Evolutionary conservation across 345 rosid species (phyloP).

Genomic region (Conringia planisiliqua): DNA sequence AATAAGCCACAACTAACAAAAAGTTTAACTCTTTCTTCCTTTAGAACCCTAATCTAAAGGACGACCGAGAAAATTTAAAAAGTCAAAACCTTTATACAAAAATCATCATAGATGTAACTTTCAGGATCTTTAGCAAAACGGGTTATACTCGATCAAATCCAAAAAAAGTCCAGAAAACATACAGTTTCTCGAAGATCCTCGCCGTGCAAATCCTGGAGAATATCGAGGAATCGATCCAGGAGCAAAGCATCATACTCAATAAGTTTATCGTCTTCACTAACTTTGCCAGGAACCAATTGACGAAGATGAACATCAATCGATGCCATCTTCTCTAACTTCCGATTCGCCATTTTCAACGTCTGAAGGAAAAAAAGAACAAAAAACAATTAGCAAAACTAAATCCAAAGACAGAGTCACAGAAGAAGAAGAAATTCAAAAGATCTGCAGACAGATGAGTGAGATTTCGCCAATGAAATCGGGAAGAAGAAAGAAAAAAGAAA

Average conservation of each 20-base stretch:
- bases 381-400: not conserved
- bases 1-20: conserved; percentile 5
- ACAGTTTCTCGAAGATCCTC: conserved; percentile 95
- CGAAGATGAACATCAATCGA: conserved; percentile 94
- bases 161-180: not conserved
- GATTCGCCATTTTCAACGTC: conserved; percentile 42
- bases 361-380: conserved; percentile 8
- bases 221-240: conserved; percentile 91
- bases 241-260: conserved; percentile 95
- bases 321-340: conserved; percentile 83
- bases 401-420: not conserved
- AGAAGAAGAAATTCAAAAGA: not conserved
- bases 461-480: conserved; percentile 9
- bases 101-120: not conserved
- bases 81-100: not conserved
- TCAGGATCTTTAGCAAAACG: not conserved
- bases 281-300: conserved; percentile 72
- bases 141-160: not conserved
- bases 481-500: not conserved
- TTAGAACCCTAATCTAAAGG: not conserved
- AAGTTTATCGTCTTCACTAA: conserved; percentile 92
- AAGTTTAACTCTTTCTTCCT: not conserved
- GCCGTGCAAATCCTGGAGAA: conserved; percentile 94
- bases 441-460: conserved; percentile 7
- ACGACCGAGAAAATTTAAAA: not conserved